Percentiles rank a stretch among this genome's conserved stretches.
phyloP scores from a whole-genome alignment of 2,329 filamentous ascomycete species.

The Cladosporium cucumerinum region DNA sequence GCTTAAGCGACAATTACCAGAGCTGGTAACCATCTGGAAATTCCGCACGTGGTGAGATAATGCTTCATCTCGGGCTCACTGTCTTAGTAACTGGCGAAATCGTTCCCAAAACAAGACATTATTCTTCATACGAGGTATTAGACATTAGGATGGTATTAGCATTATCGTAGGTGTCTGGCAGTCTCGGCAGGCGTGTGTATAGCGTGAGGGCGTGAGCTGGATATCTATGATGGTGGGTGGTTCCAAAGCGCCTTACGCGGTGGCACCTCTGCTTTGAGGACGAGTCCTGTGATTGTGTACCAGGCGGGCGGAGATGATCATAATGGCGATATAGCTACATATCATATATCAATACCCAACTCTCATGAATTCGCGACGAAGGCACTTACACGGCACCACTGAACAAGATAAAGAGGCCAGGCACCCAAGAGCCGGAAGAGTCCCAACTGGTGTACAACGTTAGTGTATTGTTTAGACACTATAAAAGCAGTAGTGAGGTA shows the following conservation, averaged over 20 bases:
- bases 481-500: not conserved
- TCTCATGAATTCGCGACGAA: not conserved
- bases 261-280: not conserved
- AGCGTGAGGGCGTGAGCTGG: not conserved
- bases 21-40: no score
- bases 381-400: not conserved
- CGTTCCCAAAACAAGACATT: not conserved
- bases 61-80: no score
- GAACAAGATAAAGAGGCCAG: not conserved
- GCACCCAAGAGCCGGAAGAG: not conserved
- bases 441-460: not conserved
- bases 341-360: not conserved
- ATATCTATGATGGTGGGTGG: not conserved
- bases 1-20: no score
- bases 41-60: no score
- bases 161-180: not conserved
- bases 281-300: conserved; percentile 2
- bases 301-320: not conserved
- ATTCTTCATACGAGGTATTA: not conserved
- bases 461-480: not conserved
- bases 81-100: not conserved
- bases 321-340: conserved; percentile 3
- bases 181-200: not conserved
- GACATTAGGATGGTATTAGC: not conserved
- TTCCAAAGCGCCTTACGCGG: not conserved